Evolutionary conservation across 2,329 filamentous ascomycete species (phyloP), one percentile per base, ranked within the genome.

Genomic region (Emergomyces africanus): DNA sequence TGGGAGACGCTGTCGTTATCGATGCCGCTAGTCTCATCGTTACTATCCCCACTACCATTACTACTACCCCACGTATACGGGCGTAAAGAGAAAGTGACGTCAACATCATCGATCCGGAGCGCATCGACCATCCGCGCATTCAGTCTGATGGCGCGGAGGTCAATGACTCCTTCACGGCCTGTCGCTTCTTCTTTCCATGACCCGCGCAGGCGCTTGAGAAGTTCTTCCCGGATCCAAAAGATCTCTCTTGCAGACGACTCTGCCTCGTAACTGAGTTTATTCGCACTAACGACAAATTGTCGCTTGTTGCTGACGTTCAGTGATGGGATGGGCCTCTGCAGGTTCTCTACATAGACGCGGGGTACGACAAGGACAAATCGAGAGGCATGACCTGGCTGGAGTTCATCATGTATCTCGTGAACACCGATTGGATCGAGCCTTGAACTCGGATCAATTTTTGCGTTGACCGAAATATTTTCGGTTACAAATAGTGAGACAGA

Each of bases 241-340:
- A 86, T 84, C 73, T 96, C 90, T 57, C 91, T 81, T 61, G 81
- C 87, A 14, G 84, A 82, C 39, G 88, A 83, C 73, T 96, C 91
- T 49, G 81, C 82, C 63, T 94, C 89, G 0, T 89, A 88, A 0
- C 87, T 86, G 59, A 91, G 83, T 66, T 88, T 88, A 68, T 83
- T 85, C 18, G 85, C 83, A 71, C 88, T 94, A 49, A 96, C 89
- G 35, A 96, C 89, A 66, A 95, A 96, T 68, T 96, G 91, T n/a
- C 90, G 83, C 68, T 90, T 87, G n/a, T 87, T 84, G 0, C 86
- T 84, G 0, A 87, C 87, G 64, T 92, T 90, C 10, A 96, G 78
- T 1, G 84, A 86, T 0, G 90, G 91, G 44, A 96, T 88, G 1
- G 86, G 79, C 1, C 85, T 85, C 67, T 90, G 83, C 2, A 89